These are phyloP conservation scores for Neonectria punicea DNA, from an alignment of 2,329 filamentous ascomycete genomes.

Conservation along the genomic window DNA sequence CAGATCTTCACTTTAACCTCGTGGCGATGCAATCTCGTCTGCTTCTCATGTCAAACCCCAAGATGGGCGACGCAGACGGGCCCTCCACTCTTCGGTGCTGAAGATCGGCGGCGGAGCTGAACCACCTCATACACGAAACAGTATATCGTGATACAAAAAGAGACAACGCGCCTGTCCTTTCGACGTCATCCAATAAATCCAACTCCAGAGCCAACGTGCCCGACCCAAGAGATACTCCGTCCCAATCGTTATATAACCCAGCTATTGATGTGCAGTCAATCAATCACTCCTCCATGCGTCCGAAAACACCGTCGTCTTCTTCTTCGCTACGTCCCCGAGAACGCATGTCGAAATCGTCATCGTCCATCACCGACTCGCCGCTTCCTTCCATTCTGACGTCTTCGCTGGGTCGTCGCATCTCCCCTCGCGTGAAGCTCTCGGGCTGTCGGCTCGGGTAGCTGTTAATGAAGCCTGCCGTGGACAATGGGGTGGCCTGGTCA, in stretches of 20 bases:
- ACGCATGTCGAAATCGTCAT: slow-evolving; percentile 72
- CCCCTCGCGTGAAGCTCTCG: slow-evolving; percentile 73
- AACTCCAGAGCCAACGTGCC: slow-evolving; percentile 47
- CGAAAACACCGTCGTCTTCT: slow-evolving; percentile 95
- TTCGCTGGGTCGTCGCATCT: slow-evolving; percentile 59
- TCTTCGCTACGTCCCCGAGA: slow-evolving; percentile 79
- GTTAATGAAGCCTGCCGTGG: slow-evolving; percentile 71
- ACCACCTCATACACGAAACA: slow-evolving; percentile 61
- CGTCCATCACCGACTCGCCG: slow-evolving; percentile 71
- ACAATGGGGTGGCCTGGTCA: slow-evolving; percentile 66
- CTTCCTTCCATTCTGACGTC: slow-evolving; percentile 77
- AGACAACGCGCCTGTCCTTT: slow-evolving; percentile 52
- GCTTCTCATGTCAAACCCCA: slow-evolving; percentile 30
- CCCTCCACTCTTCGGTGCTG: slow-evolving; percentile 75
- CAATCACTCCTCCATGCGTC: slow-evolving; percentile 88
- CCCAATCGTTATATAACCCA: slow-evolving; percentile 33
- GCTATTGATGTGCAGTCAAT: slow-evolving; percentile 37
- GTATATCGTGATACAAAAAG: slow-evolving; percentile 61
- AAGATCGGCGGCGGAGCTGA: slow-evolving; percentile 72
- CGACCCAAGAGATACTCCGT: slow-evolving; percentile 41
- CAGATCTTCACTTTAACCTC: slow-evolving; percentile 77
- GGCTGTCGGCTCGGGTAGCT: slow-evolving; percentile 70
- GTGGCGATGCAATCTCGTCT: slow-evolving; percentile 62
- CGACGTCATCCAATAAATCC: slow-evolving; percentile 49
- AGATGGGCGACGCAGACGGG: slow-evolving; percentile 45